Evolutionary conservation across 768 basidiomycete genomes (phyloP), one percentile per base, ranked within the genome.

Genomic region (Amanita fuliginea): DNA sequence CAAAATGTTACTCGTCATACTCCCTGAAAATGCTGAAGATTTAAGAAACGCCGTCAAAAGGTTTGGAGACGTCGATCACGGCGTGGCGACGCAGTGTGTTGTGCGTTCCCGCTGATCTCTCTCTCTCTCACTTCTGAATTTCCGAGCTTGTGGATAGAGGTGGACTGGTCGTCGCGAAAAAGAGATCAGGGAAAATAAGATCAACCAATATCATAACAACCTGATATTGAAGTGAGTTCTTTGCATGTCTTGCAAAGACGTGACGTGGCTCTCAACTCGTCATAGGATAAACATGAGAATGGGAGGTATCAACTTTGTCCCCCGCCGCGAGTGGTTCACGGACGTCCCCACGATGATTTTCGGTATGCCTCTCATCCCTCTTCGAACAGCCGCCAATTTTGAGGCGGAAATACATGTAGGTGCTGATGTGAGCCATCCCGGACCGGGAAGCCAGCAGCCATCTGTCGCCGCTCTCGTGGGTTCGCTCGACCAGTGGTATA

Each of bases 341-440:
- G 33, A 42, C 0, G 46, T 44, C 0, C 62, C 67, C 0, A 76
- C 65, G 30, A 72, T 75, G 55, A 59, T 74, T 14, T 63, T 71
- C 51, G 72, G 70, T 67, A 9, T 9, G 45, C 35, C 78, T 13
- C 13, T 4, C 13, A 4, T 13, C 13, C 13, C 4, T 74, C 0
- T 8, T 22, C 11, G 11, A 9, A 10, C 5, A 6, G 8, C 9
- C 13, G 1, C 22, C 4, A 9, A 46, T 7, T n/a, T 22, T 8
- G 3, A 42, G 47, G 59, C 45, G 36, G 16, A 24, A 32, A 24
- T 34, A 5, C 42, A 47, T 13, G 26, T 44, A 77, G 77, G 79
- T n/a, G 75, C 76, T 7, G 79, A 78, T 56, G 73, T 86, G 0
- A 71, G 76, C 6, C 85, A 88, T 53, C 79, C 84, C 0, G 72